These are phyloP conservation scores for Bathelium albidoporum DNA, from an alignment of 495 filamentous ascomycete species.

Conservation along the genomic window DNA sequence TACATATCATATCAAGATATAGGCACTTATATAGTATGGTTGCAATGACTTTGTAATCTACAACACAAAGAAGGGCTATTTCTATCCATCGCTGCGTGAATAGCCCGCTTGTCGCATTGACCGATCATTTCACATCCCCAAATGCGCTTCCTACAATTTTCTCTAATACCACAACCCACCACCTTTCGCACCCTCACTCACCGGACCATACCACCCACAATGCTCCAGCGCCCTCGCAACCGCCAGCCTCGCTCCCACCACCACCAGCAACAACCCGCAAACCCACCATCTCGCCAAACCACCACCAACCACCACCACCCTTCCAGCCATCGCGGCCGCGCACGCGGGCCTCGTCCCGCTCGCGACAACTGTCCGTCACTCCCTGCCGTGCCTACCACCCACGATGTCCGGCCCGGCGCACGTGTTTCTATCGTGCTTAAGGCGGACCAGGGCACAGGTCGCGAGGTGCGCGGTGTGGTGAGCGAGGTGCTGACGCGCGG, in stretches of 20 bases:
- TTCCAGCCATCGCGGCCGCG: neutral
- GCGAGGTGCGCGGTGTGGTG: slow-evolving; percentile 51
- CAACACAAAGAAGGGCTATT: no score
- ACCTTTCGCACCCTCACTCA: neutral
- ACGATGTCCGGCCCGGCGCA: slow-evolving; percentile 46
- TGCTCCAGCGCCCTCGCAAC: neutral
- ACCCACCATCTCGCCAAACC: neutral
- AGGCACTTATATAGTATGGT: no score
- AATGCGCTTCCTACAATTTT: neutral
- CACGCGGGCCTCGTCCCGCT: neutral
- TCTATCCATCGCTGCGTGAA: neutral
- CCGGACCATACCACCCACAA: neutral
- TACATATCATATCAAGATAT: no score
- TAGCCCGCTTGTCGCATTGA: neutral
- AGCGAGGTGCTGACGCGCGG: slow-evolving; percentile 54
- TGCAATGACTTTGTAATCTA: no score
- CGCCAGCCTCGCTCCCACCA: neutral
- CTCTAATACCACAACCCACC: neutral
- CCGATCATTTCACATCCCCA: neutral
- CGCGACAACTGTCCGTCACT: neutral
- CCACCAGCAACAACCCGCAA: neutral
- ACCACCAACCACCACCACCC: neutral
- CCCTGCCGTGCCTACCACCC: slow-evolving; percentile 36
- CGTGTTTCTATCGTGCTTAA: slow-evolving; percentile 61
- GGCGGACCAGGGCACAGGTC: slow-evolving; percentile 58